Base-by-base conservation (phyloP, 2,329 filamentous ascomycete species). In the Penicillium verrucosum region DNA sequence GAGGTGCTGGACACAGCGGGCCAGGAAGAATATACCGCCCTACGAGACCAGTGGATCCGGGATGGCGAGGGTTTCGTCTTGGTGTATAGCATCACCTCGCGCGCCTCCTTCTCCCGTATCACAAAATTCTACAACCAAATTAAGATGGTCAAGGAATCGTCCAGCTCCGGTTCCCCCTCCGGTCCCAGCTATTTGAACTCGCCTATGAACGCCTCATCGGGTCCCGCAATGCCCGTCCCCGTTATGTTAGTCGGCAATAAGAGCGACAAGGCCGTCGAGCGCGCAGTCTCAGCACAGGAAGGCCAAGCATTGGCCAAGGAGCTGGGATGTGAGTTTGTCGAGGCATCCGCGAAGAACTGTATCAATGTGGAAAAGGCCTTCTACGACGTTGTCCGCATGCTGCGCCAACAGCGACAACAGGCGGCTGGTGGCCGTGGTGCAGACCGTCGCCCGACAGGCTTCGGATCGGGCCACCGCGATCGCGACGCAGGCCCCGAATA, bases 241-340 rank as follows among this genome's bases (percentile, higher is more conserved):
- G 90, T 99, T 69, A 97, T 99, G 94, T 83, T 99, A 30, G 94
- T 99, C 36, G 94, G 94, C 65, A 97, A 99, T 82, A 99, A 99
- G 80, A 96, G 91, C 78, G 94, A 99, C 77, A 85, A 94, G 68
- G 91, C 96, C 45, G 96, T 93, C 29, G 94, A 97, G 78, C 86
- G 94, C 64, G 93, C 97, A 71, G 94, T 97, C 4, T 97, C 92
- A 2, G 96, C 92, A 49, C 94, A 97, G 75, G 94, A 99, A 78
- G 94, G 94, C 16, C 89, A 91, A 65, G 92, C 92, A 51, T 80
- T 97, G 38, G 93, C 94, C 54, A 89, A 92, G 68, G 91, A 97
- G 69, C 81, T 99, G 38, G 91, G 91, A 61, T 97, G 94, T 77
- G 92, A 97, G 67, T 97, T 97, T 68, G 92, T 97, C 66, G 93